Base-by-base conservation (phyloP, 1,139 yeast species). In the Keqinozyma sinolaborantium region DNA sequence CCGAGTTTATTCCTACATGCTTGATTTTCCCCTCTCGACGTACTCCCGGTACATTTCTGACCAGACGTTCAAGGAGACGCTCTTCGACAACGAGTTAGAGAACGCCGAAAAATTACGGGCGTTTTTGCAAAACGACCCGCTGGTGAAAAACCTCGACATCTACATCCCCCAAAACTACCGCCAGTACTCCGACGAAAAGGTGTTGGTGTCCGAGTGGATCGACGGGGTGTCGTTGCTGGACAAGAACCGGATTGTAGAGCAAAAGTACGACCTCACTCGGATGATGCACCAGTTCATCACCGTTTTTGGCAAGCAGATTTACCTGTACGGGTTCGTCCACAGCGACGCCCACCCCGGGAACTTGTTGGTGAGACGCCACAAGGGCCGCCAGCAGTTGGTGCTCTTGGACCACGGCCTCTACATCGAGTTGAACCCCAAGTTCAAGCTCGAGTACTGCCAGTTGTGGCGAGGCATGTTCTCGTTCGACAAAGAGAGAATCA, bases 271-370 rank as follows among this genome's bases (percentile, higher is more conserved):
- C 44, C 55, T 73, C 14, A 45, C 58, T 13, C 41, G 51, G 11
- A 61, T 79, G 13, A 69, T 83, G 75, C 55, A 63, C 13, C 73
- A 70, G 35, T 73, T 82, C 41, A 56, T 79, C 27, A 61, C 62
- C 20, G 60, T 79, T 11, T 80, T 80, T 42, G 79, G 85, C 5
- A 72, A 74, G 36, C 90, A 82, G 59, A 79, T 83, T 19, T 84
- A 83, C 52, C 64, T 71, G 26, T 83, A 85, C 74, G 94, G 94
- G 5, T 67, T 77, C 38, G 79, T 84, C 11, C 94, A 84, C 52
- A 77, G 88, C 31, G 95, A 84, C 51, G 86, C 92, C 5, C 95
- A 84, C 49, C 94, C 94, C 1, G 95, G 95, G 3, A 84, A 84
- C 49, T 56, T 84, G 39, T 51, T 83, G 36, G 74, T 79, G 3